Conservation (phyloP, 345 rosid species). For the Boechera divaricarpa region DNA sequence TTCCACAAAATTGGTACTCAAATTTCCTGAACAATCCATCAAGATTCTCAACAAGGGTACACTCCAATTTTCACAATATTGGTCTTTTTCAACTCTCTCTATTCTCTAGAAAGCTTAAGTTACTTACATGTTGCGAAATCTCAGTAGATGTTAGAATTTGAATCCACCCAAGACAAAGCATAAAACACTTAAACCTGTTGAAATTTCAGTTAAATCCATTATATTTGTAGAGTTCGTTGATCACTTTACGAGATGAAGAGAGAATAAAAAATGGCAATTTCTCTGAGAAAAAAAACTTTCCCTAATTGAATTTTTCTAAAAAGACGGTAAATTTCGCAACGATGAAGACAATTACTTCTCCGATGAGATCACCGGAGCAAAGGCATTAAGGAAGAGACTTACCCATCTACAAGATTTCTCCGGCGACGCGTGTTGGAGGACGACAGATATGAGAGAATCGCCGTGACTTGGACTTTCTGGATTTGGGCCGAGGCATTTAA, state of each 20-base stretch:
- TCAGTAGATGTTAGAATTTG: too few relatives aligned
- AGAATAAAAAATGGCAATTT: background rate
- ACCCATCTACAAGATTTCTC: background rate
- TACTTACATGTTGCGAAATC: too few relatives aligned
- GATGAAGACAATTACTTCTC: background rate
- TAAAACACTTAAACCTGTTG: too few relatives aligned
- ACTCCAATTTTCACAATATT: too few relatives aligned
- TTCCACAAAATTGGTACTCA: too few relatives aligned
- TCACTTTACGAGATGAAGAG: background rate
- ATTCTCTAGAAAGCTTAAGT: too few relatives aligned
- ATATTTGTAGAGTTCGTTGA: background rate
- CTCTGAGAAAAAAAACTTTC: background rate
- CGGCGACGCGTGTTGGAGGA: background rate
- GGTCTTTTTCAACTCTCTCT: too few relatives aligned
- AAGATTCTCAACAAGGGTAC: too few relatives aligned
- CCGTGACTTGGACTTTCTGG: background rate
- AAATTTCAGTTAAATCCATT: too few relatives aligned
- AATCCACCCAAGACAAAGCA: too few relatives aligned
- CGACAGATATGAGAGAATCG: background rate
- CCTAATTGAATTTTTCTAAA: background rate
- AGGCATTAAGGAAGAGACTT: background rate
- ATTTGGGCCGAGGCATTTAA: background rate
- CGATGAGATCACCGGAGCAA: background rate
- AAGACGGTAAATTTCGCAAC: background rate
- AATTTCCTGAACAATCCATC: too few relatives aligned